Percentiles rank a stretch among this genome's conserved stretches.
Conservation (phyloP, 768 basidiomycete genomes). For the Rhodotorula sphaerocarpa region DNA sequence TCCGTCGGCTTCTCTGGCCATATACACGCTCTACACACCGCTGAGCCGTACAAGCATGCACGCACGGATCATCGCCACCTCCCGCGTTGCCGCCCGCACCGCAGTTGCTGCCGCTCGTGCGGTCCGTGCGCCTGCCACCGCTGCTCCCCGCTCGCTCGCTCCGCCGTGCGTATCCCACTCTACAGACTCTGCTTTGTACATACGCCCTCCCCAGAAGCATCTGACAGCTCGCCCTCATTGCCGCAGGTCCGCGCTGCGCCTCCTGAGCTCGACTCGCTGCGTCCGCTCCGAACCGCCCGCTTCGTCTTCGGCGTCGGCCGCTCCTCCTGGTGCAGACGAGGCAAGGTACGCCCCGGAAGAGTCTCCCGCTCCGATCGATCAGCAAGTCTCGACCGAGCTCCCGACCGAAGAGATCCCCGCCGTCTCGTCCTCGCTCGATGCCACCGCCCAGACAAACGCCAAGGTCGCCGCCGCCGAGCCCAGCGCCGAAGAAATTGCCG, state of each 20-base stretch:
- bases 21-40: too few relatives aligned
- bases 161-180: background rate
- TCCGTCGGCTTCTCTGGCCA: too few relatives aligned
- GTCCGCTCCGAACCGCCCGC: conserved; percentile 10
- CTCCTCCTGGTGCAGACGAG: background rate
- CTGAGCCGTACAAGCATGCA: conserved; percentile 7
- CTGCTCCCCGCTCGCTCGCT: background rate
- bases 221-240: too few relatives aligned
- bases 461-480: background rate
- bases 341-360: background rate
- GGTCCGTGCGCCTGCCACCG: background rate
- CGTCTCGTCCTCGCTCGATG: conserved; percentile 10
- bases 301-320: too few relatives aligned
- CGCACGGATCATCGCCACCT: conserved; percentile 5
- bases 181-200: too few relatives aligned
- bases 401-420: conserved; percentile 12
- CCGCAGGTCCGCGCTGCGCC: too few relatives aligned
- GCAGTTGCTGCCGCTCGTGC: background rate
- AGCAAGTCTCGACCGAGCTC: background rate
- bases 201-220: too few relatives aligned
- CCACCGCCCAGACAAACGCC: background rate
- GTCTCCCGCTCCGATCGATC: conserved; percentile 6
- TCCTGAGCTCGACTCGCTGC: background rate
- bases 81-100: conserved; percentile 13
- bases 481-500: background rate